phyloP scores from a whole-genome alignment of 257 asterid species.

The Solanum microdontum region DNA sequence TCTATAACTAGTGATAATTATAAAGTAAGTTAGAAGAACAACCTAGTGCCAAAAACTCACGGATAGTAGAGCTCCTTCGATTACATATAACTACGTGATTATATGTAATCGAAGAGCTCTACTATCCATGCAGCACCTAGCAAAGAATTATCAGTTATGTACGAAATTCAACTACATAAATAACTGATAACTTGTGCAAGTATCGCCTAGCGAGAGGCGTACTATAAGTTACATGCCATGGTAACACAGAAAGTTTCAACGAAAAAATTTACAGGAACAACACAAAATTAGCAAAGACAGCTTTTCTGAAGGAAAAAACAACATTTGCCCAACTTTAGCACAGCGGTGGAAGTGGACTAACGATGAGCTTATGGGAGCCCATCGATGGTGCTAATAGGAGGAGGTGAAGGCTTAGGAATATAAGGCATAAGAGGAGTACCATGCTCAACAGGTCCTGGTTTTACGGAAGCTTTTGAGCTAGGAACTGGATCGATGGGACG shows the following conservation, averaged over 20 bases:
- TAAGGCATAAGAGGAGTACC: slow-evolving; percentile 80
- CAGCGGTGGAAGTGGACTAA: background rate
- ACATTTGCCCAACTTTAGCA: background rate
- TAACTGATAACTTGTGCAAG: background rate
- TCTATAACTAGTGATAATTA: background rate
- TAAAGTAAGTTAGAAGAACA: background rate
- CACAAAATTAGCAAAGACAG: background rate
- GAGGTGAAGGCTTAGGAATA: slow-evolving; percentile 78
- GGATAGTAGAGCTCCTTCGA: background rate
- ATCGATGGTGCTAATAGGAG: slow-evolving; percentile 3
- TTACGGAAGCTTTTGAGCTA: slow-evolving; percentile 51
- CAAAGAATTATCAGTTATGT: background rate
- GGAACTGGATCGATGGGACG: slow-evolving; percentile 74
- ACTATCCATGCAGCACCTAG: background rate
- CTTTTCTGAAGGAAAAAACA: background rate
- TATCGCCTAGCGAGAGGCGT: background rate
- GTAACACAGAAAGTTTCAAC: background rate
- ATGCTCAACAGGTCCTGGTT: slow-evolving; percentile 72
- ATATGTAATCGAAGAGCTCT: too few species aligned
- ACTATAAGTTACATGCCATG: background rate
- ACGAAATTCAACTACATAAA: background rate
- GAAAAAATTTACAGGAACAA: background rate
- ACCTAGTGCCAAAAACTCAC: background rate
- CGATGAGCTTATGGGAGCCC: background rate
- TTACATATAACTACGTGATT: background rate